A percentile compares a stretch with the other conserved stretches of the same genome.
Conservation (phyloP, 2,329 filamentous ascomycete genomes). For the Coniochaeta sp. region DNA sequence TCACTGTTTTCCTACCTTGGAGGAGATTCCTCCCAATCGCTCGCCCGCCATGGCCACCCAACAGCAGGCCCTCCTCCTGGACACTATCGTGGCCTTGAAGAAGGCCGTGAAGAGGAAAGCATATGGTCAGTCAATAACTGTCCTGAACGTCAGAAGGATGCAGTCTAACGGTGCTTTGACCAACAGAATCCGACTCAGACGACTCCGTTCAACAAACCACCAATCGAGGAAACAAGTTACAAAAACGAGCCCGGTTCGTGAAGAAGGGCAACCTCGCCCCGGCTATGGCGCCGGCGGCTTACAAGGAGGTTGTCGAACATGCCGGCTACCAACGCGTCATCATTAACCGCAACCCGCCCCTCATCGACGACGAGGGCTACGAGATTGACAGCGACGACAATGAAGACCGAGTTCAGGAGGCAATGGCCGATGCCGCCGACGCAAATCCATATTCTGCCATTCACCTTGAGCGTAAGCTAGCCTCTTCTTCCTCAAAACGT, state of each 20-base stretch:
- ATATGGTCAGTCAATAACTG: constrained; percentile 38
- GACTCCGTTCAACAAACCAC: constrained; percentile 60
- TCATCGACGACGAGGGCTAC: constrained; percentile 72
- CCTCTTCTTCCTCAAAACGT: not conserved
- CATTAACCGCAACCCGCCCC: constrained; percentile 63
- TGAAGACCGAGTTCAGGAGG: constrained; percentile 53
- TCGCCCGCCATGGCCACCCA: constrained; percentile 34
- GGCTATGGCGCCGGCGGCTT: constrained; percentile 57
- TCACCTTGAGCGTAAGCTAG: constrained; percentile 57
- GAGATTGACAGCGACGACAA: constrained; percentile 68
- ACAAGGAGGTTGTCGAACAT: constrained; percentile 67
- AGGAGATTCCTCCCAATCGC: not conserved
- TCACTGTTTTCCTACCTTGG: not conserved
- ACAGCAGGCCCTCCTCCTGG: constrained; percentile 56
- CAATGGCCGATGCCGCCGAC: constrained; percentile 55
- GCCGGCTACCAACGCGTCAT: constrained; percentile 66
- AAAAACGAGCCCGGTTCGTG: constrained; percentile 65
- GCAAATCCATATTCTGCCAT: constrained; percentile 69
- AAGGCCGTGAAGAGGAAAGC: constrained; percentile 58
- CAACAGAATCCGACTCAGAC: constrained; percentile 74
- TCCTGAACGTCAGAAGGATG: constrained; percentile 1
- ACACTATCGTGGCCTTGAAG: constrained; percentile 62
- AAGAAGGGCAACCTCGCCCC: constrained; percentile 62
- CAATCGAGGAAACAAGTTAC: constrained; percentile 73
- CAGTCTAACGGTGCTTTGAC: constrained; percentile 15